Conservation (phyloP, 2,329 filamentous ascomycete genomes). For the Phialophora tarda region DNA sequence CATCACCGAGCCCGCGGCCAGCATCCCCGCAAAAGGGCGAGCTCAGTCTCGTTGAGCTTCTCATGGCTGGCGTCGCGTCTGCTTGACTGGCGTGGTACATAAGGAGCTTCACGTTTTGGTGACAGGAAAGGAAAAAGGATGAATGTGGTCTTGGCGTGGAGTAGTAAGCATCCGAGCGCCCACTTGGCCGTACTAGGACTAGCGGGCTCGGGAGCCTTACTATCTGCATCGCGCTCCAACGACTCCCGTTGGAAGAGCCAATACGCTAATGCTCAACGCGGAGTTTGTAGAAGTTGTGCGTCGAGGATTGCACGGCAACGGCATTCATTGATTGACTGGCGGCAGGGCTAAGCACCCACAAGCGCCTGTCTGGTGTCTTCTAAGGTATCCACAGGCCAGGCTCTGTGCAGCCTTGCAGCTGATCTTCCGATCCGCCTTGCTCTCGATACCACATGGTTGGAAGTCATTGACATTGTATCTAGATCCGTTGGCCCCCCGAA, state of each 20-base stretch:
- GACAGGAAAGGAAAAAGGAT: slow-evolving; percentile 5
- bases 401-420: neutral
- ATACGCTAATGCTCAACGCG: neutral
- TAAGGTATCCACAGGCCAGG: neutral
- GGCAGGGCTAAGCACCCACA: neutral
- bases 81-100: too few species aligned
- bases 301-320: neutral
- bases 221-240: neutral
- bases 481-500: neutral
- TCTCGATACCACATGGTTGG: neutral
- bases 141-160: neutral
- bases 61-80: neutral
- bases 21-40: neutral
- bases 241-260: neutral
- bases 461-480: neutral
- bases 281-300: neutral
- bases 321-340: neutral
- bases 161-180: slow-evolving; percentile 7
- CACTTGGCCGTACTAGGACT: neutral
- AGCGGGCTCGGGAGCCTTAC: neutral
- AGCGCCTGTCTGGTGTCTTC: neutral
- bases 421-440: neutral
- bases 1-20: neutral
- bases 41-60: neutral
- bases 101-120: neutral